Evolutionary conservation across 176 grass and related monocot species (phyloP), one percentile per base, ranked within the genome.

Genomic region (Oryza rufipogon): DNA sequence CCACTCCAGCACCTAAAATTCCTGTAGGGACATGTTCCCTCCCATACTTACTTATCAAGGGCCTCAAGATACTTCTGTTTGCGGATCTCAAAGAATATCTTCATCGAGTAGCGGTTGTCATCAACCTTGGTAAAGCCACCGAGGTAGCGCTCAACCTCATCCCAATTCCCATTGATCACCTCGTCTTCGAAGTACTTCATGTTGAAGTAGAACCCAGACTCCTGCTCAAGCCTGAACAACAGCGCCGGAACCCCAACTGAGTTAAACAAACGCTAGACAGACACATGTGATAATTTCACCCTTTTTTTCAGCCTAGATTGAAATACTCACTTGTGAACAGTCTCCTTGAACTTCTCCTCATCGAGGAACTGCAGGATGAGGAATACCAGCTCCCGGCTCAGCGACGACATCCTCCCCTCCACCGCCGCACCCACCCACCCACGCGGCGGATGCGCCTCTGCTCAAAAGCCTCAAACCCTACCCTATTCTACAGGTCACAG

Each of bases 81-180:
- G 83, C 89, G 91, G 82, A 98, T 98, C 82, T 91, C 92, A 33
- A 93, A 98, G 87, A 95, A 97, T 74, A 97, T 95, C 92, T 95
- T 97, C 91, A 88, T 88, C 1, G 95, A 97, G 74, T 88, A 91
- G 61, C 86, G 86, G 71, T 97, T 97, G 75, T 95, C 95, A 3
- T 95, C 91, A 4, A 97, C 87, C 52, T 97, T 97, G 33, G 91
- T 97, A 68, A 97, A 97, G 9, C 92, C 95, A 15, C 88, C 82
- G 1, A 97, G 90, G 78, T 95, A 97, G n/a, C 83, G 89, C 75
- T 97, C 91, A 22, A 97, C 95, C 11, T 93, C 87, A 10, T 97
- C 90, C 95, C 90, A 97, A 56, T 95, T 95, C 19, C 95, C 95
- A 82, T 88, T 91, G 14, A 87, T 75, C 71, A 97, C 92, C 80